Percentiles rank a stretch among this genome's conserved stretches.
Evolutionary conservation across 257 asterid species (phyloP).

Genomic region (Solanum neorickii): DNA sequence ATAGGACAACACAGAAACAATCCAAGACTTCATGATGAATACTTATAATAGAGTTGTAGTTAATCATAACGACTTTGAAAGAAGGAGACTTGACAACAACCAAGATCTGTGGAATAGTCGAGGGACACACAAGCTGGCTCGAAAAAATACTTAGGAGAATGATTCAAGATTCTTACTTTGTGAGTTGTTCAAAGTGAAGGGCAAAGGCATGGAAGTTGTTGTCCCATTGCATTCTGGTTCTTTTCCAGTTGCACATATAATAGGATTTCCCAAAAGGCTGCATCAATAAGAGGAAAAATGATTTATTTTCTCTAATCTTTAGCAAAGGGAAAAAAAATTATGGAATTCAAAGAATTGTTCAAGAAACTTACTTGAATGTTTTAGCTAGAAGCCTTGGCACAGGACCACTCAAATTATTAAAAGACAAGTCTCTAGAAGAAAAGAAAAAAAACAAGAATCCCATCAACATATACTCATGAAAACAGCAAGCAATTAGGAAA

Average conservation of each 20-base stretch:
- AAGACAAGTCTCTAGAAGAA: conserved; percentile 70
- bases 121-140: not conserved
- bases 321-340: not conserved
- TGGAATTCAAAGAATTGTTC: not conserved
- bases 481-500: not conserved
- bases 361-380: conserved; percentile 58
- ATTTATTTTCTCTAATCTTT: not conserved
- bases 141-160: not conserved
- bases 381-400: conserved; percentile 74
- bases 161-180: conserved; percentile 40
- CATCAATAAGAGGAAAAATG: not conserved
- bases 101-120: not conserved
- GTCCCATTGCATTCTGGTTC: conserved; percentile 69
- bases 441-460: not conserved
- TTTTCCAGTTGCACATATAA: conserved; percentile 83
- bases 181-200: conserved; percentile 38
- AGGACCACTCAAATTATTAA: conserved; percentile 85
- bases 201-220: conserved; percentile 52
- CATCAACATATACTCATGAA: not conserved
- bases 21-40: not conserved
- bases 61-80: not conserved
- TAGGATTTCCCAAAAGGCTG: conserved; percentile 81
- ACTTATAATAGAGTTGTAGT: not conserved
- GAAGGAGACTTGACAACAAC: not conserved
- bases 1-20: not conserved